These are phyloP conservation scores for Capronia coronata DNA, from an alignment of 2,329 filamentous ascomycete species.

Conservation along the genomic window DNA sequence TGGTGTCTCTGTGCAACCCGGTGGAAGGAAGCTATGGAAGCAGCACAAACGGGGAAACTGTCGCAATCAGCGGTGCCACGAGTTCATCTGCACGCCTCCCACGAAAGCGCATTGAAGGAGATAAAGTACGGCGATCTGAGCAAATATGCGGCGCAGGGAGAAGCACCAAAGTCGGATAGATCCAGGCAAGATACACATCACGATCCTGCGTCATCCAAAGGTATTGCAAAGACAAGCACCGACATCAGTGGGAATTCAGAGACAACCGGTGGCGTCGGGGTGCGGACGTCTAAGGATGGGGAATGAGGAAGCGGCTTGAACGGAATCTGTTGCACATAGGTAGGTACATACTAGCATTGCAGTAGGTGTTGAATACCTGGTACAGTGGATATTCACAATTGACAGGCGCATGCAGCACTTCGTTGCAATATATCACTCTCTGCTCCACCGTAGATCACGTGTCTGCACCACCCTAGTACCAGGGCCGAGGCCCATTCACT, in stretches of 20 bases:
- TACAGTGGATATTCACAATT: too few relatives aligned
- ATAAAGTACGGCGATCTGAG: conserved; percentile 34
- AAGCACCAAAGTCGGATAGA: conserved; percentile 18
- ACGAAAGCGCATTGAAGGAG: conserved; percentile 33
- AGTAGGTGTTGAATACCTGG: too few relatives aligned
- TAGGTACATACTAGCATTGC: too few relatives aligned
- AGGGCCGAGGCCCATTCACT: conserved; percentile 7
- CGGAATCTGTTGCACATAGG: too few relatives aligned
- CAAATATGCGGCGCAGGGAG: conserved; percentile 30
- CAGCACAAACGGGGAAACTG: conserved; percentile 41
- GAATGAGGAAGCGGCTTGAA: neutral
- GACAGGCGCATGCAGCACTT: too few relatives aligned
- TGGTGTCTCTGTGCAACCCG: conserved; percentile 58
- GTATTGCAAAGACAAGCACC: conserved; percentile 9
- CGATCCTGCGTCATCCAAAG: conserved; percentile 6
- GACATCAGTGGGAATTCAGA: conserved; percentile 15
- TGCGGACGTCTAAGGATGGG: neutral
- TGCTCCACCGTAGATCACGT: neutral
- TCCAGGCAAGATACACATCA: conserved; percentile 8
- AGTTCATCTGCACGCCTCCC: conserved; percentile 35
- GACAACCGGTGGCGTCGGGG: conserved; percentile 9
- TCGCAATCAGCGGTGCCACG: conserved; percentile 22
- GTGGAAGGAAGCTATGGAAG: conserved; percentile 56
- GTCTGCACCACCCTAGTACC: neutral
- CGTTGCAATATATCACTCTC: too few relatives aligned